These are phyloP conservation scores for Lagenidium sp. DNA, from an alignment of 352 stramenopile species.

Conservation along the genomic window DNA sequence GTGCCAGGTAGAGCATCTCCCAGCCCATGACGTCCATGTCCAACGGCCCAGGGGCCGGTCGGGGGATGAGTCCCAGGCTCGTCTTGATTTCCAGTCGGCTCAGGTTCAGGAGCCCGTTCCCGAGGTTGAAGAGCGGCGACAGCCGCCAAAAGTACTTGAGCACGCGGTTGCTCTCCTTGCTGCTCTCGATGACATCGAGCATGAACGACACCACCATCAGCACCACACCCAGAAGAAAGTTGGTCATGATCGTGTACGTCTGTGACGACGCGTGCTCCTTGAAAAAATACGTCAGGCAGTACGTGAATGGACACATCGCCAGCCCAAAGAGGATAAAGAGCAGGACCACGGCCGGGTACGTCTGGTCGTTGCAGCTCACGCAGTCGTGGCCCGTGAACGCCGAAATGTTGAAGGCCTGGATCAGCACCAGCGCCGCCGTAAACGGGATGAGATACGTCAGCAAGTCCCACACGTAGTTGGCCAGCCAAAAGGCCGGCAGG, in stretches of 20 bases:
- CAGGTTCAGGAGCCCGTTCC: constrained; percentile 31
- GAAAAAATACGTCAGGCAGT: constrained; percentile 51
- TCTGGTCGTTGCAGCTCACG: constrained; percentile 13
- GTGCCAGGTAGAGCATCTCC: constrained; percentile 39
- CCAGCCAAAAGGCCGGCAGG: constrained; percentile 90
- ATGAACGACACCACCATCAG: constrained; percentile 56
- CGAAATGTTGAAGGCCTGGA: constrained; percentile 27
- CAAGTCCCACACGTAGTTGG: constrained; percentile 90
- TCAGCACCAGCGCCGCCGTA: constrained; percentile 21
- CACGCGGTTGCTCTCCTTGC: constrained; percentile 18
- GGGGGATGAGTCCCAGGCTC: neutral
- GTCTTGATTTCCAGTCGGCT: constrained; percentile 17
- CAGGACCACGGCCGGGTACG: constrained; percentile 33
- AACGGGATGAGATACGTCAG: constrained; percentile 78
- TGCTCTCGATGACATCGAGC: constrained; percentile 25
- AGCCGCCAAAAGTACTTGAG: constrained; percentile 56
- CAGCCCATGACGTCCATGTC: constrained; percentile 38
- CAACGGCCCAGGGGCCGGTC: constrained; percentile 20
- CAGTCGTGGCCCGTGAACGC: constrained; percentile 23
- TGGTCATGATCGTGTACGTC: constrained; percentile 46
- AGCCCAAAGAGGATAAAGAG: constrained; percentile 51
- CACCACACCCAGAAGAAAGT: constrained; percentile 52
- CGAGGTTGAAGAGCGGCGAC: constrained; percentile 53
- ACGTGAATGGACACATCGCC: constrained; percentile 51
- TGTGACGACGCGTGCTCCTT: constrained; percentile 35